These are phyloP conservation scores for Aurifilum marmelostoma DNA, from an alignment of 2,329 filamentous ascomycete genomes.

Conservation along the genomic window DNA sequence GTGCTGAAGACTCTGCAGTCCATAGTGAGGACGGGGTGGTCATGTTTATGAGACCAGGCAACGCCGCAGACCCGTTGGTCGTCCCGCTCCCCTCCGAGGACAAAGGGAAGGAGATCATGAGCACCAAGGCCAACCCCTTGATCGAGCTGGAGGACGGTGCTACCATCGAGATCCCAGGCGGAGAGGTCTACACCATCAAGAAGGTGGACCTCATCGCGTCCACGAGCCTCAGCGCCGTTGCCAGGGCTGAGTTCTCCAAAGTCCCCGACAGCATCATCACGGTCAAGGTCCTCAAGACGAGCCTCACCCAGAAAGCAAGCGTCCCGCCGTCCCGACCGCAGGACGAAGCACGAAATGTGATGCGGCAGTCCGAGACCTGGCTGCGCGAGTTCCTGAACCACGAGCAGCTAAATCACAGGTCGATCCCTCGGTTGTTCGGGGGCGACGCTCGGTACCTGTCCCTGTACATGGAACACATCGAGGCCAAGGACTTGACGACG, in stretches of 20 bases:
- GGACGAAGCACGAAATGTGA: slow-evolving; percentile 57
- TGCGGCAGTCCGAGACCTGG: slow-evolving; percentile 64
- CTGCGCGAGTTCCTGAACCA: slow-evolving; percentile 61
- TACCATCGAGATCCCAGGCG: slow-evolving; percentile 52
- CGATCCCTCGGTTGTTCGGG: slow-evolving; percentile 61
- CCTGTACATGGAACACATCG: slow-evolving; percentile 64
- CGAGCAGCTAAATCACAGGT: slow-evolving; percentile 57
- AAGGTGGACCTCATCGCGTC: slow-evolving; percentile 61
- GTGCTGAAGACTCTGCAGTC: slow-evolving; percentile 36
- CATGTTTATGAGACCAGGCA: slow-evolving; percentile 54
- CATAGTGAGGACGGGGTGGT: slow-evolving; percentile 54
- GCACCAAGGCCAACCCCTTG: slow-evolving; percentile 52
- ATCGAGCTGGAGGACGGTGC: slow-evolving; percentile 55
- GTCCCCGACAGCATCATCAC: slow-evolving; percentile 59
- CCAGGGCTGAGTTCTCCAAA: slow-evolving; percentile 56
- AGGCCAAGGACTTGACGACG: slow-evolving; percentile 57
- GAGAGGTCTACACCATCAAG: slow-evolving; percentile 58
- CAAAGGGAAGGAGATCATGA: slow-evolving; percentile 47
- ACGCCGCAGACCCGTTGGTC: slow-evolving; percentile 51
- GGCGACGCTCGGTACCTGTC: slow-evolving; percentile 63
- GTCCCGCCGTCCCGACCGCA: slow-evolving; percentile 48
- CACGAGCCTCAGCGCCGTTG: slow-evolving; percentile 59
- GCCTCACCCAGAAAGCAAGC: slow-evolving; percentile 36
- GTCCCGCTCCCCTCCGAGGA: slow-evolving; percentile 54
- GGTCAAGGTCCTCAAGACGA: slow-evolving; percentile 64